Base-by-base conservation (phyloP, 1,284 basidiomycete species). In the Ganoderma boninense region DNA sequence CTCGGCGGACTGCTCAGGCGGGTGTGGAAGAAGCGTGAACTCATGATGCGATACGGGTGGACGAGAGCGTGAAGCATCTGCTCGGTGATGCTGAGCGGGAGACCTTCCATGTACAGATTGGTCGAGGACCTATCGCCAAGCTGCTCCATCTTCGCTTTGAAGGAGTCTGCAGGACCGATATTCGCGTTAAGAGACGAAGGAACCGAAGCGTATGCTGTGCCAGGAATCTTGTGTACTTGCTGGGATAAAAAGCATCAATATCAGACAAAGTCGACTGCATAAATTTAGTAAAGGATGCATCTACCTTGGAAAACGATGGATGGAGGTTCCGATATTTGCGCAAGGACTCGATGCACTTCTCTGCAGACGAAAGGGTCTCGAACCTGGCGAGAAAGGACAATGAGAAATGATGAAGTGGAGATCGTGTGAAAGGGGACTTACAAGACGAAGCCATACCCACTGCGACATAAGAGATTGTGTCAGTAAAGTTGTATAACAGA, bases 381-480 rank as follows among this genome's bases (percentile, higher is more conserved):
- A 92, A 94, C 69, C 92, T 94, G 43, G 42, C n/a, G 14, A 8
- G 20, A 5, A 42, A 57, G 14, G 7, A 2, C n/a, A 2, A 14
- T 29, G 49, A 26, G 32, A 35, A 23, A 40, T 1, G 8, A 11
- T 4, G n/a, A 2, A 29, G 20, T 7, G 6, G 14, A 42, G 2
- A 38, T 10, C 4, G 11, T 49, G 10, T n/a, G 40, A 16, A 32
- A 23, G 5, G 6, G 65, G 38, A 79, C 92, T 81, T 75, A 94
- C 92, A 94, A 79, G 44, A 94, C 93, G 77, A 94, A 94, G 6
- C 93, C 92, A 77, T 94, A 94, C 7, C 93, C 92, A 62, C 92
- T 93, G 77, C 79, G 66, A 20, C 59, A 38, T 23, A 10, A 43
- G 38, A 52, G 26, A 23, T 5, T 4, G 40, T n/a, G 38, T 62